Conservation (phyloP, 163 green algal species). For the Chlorella variabilis region DNA sequence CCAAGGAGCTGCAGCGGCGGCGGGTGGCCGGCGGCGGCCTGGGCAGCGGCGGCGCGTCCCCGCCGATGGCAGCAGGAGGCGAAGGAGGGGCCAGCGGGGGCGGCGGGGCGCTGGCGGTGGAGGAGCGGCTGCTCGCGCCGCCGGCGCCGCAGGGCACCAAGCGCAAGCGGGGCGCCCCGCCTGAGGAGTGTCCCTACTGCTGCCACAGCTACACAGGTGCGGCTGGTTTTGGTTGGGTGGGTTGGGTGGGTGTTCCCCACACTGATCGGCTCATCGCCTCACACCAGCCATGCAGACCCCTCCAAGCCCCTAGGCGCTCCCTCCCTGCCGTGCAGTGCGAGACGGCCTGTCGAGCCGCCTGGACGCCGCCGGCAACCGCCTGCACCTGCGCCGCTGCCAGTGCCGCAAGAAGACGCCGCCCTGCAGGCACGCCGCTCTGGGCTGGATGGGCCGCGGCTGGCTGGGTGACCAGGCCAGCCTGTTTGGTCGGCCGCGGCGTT, state of each 20-base stretch:
- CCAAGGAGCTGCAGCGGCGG: constrained; percentile 21
- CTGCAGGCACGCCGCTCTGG: constrained; percentile 33
- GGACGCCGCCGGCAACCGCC: constrained; percentile 35
- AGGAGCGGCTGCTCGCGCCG: neutral
- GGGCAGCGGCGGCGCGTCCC: neutral
- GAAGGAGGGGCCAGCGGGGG: neutral
- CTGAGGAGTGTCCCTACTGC: constrained; percentile 55
- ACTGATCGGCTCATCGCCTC: no score
- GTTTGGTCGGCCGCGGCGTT: no score
- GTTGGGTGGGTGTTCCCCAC: no score
- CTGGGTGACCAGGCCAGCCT: no score
- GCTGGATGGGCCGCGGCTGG: no score
- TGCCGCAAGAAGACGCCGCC: constrained; percentile 59
- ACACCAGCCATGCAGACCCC: neutral
- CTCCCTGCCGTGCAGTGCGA: constrained; percentile 11
- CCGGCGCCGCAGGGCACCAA: constrained; percentile 32
- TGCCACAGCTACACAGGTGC: constrained; percentile 51
- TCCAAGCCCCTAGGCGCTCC: neutral
- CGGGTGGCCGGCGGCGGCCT: neutral
- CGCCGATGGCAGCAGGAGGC: neutral
- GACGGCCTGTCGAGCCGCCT: constrained; percentile 51
- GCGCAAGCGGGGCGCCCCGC: constrained; percentile 39
- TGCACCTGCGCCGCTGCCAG: constrained; percentile 60
- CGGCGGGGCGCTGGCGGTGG: neutral
- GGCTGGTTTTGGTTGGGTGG: no score